A percentile compares a stretch with the other conserved stretches of the same genome.
Conservation (phyloP, 2,329 filamentous ascomycete species). For the Knoxdaviesia capensis region DNA sequence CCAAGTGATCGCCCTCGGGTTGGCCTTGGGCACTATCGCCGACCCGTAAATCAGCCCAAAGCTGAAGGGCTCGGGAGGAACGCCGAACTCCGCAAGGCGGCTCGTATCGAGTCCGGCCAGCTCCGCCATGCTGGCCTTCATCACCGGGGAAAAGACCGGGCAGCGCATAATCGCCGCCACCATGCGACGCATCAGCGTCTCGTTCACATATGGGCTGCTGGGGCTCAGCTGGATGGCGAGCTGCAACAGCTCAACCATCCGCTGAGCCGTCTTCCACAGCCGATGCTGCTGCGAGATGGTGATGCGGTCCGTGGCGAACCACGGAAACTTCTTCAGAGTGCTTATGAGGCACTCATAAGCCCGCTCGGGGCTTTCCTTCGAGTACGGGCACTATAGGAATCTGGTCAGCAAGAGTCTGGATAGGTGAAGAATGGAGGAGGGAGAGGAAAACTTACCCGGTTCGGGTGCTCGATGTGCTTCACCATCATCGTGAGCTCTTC, state of each 20-base stretch:
- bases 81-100: slow-evolving; percentile 18
- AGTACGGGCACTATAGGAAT: slow-evolving; percentile 31
- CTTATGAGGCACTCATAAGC: slow-evolving; percentile 46
- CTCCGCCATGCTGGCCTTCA: slow-evolving; percentile 37
- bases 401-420: no score
- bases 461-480: slow-evolving; percentile 40
- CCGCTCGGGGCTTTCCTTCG: slow-evolving; percentile 39
- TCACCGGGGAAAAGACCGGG: slow-evolving; percentile 36
- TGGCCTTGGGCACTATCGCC: slow-evolving; percentile 29
- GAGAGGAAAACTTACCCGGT: slow-evolving; percentile 28
- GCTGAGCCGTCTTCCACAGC: slow-evolving; percentile 28
- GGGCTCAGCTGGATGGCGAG: slow-evolving; percentile 20
- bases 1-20: no score
- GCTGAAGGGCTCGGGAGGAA: slow-evolving; percentile 29
- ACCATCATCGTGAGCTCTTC: slow-evolving; percentile 45
- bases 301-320: slow-evolving; percentile 35
- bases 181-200: slow-evolving; percentile 31
- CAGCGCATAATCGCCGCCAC: slow-evolving; percentile 31
- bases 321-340: slow-evolving; percentile 41
- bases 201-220: no score
- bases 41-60: no score
- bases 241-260: slow-evolving; percentile 25
- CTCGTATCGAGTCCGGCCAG: slow-evolving; percentile 16
- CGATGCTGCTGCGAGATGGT: slow-evolving; percentile 34
- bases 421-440: neutral